These are phyloP conservation scores for Penicillium sp. DNA, from an alignment of 2,329 filamentous ascomycete genomes.

Conservation along the genomic window DNA sequence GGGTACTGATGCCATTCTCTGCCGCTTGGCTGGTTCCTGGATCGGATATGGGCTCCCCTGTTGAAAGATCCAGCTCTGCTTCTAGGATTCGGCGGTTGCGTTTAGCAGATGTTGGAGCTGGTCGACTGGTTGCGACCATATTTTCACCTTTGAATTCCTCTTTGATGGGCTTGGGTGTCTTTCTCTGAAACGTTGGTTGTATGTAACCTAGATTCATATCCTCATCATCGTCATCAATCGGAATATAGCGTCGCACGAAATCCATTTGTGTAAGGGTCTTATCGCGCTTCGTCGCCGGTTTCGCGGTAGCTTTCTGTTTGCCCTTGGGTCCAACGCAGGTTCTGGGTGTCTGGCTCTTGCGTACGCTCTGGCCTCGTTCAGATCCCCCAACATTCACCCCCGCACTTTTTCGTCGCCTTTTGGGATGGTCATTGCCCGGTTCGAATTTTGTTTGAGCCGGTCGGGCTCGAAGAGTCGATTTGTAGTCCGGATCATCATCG, in stretches of 20 bases:
- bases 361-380: slow-evolving; percentile 5
- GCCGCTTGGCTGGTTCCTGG: slow-evolving; percentile 5
- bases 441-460: slow-evolving; percentile 11
- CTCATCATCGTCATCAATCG: slow-evolving; percentile 34
- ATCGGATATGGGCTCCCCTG: slow-evolving; percentile 20
- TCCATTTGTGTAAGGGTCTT: slow-evolving; percentile 47
- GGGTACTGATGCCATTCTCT: not conserved
- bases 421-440: slow-evolving; percentile 11
- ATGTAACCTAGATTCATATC: slow-evolving; percentile 35
- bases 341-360: slow-evolving; percentile 23
- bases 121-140: not conserved
- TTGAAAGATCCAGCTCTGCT: slow-evolving; percentile 22
- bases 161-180: not conserved
- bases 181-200: slow-evolving; percentile 19
- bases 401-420: slow-evolving; percentile 18
- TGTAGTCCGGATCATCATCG: slow-evolving; percentile 24
- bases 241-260: slow-evolving; percentile 38
- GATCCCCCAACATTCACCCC: not conserved
- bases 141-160: not conserved
- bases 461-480: slow-evolving; percentile 11
- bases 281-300: slow-evolving; percentile 26
- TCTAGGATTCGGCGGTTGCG: slow-evolving; percentile 13
- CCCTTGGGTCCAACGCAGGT: slow-evolving; percentile 17
- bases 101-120: slow-evolving; percentile 4
- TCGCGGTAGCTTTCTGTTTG: slow-evolving; percentile 24